Percentiles rank a stretch among this genome's conserved stretches.
phyloP scores from a whole-genome alignment of 495 filamentous ascomycete genomes.

The Lasiosphaeris hirsuta region DNA sequence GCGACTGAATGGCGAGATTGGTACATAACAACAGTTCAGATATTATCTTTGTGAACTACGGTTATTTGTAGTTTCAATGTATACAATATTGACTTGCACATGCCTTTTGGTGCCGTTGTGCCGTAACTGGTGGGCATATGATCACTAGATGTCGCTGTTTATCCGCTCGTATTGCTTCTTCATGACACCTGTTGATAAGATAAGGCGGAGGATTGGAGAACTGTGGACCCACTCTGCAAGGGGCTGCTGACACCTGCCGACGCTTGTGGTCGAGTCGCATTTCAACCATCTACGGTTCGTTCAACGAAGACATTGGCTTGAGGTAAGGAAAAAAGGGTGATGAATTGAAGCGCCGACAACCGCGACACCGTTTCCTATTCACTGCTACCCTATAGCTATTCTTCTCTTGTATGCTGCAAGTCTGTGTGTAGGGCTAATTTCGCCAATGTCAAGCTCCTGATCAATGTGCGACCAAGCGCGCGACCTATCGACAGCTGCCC shows the following conservation, averaged over 20 bases:
- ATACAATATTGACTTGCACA: background rate
- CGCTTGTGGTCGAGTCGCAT: background rate
- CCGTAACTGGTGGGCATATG: no score
- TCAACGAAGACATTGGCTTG: background rate
- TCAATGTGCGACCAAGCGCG: conserved; percentile 14
- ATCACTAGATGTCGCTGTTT: no score
- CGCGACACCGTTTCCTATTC: background rate
- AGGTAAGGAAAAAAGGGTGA: background rate
- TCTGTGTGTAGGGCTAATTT: conserved; percentile 9
- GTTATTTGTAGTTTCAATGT: background rate
- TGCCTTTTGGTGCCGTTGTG: background rate
- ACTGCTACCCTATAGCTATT: background rate
- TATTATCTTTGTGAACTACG: background rate
- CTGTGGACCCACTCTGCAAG: conserved; percentile 1
- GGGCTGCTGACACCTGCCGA: background rate
- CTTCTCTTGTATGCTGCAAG: background rate
- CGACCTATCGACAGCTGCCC: background rate
- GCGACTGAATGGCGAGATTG: conserved; percentile 10
- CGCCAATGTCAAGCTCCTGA: conserved; percentile 17
- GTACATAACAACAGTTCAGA: conserved; percentile 2
- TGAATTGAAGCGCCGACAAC: no score
- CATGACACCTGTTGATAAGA: conserved; percentile 12
- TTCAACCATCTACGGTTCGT: background rate
- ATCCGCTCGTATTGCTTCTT: background rate
- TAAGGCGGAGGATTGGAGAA: conserved; percentile 6